Percentiles rank a stretch among this genome's conserved stretches.
phyloP scores from a whole-genome alignment of 352 stramenopile genomes.

The Pythium grandisporangium region DNA sequence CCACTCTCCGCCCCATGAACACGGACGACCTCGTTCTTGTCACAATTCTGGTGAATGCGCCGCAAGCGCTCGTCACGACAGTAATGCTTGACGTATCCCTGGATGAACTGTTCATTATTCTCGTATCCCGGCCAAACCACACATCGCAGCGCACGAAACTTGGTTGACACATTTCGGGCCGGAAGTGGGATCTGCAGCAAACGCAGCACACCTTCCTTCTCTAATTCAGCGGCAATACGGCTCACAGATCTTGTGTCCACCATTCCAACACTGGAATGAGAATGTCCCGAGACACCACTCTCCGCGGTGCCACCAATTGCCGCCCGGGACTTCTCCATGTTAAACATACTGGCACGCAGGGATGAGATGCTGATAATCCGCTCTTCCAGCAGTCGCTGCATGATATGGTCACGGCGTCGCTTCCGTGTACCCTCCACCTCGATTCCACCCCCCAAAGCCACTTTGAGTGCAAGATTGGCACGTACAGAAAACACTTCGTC shows the following conservation, averaged over 20 bases:
- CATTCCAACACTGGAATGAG: slow-evolving; percentile 28
- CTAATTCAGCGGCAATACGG: slow-evolving; percentile 56
- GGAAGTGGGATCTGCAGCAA: slow-evolving; percentile 58
- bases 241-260: slow-evolving; percentile 64
- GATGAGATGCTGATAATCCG: slow-evolving; percentile 78
- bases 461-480: slow-evolving; percentile 46
- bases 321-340: slow-evolving; percentile 41
- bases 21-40: slow-evolving; percentile 43
- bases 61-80: slow-evolving; percentile 66
- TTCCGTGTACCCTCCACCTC: slow-evolving; percentile 54
- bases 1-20: slow-evolving; percentile 32
- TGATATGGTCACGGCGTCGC: slow-evolving; percentile 49
- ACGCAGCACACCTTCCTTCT: slow-evolving; percentile 32
- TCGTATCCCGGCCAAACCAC: slow-evolving; percentile 58
- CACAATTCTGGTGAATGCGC: slow-evolving; percentile 49
- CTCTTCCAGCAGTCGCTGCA: slow-evolving; percentile 45
- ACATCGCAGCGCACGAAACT: slow-evolving; percentile 64
- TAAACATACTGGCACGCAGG: slow-evolving; percentile 63
- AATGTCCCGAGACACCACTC: slow-evolving; percentile 1
- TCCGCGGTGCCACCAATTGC: slow-evolving; percentile 4
- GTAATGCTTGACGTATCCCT: slow-evolving; percentile 70
- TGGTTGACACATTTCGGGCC: slow-evolving; percentile 70
- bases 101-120: slow-evolving; percentile 57
- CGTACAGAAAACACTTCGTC: slow-evolving; percentile 27
- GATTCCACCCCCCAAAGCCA: slow-evolving; percentile 33